Evolutionary conservation across 306 rosid species (phyloP).

Genomic region (Mucuna pruriens): DNA sequence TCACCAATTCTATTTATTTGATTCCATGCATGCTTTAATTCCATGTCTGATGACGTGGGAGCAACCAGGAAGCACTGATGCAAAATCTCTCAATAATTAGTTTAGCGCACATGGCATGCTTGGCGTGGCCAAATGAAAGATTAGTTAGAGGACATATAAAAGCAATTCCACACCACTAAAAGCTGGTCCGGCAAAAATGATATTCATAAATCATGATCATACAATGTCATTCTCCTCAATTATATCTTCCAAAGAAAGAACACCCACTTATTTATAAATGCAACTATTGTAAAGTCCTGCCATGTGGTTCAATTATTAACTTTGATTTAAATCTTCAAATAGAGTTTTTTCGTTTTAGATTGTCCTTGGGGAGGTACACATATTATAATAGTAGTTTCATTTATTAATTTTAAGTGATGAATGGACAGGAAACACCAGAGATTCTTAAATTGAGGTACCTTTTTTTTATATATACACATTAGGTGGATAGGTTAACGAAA

Average conservation of each 20-base stretch:
- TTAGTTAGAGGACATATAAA: not conserved
- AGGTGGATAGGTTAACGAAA: no score
- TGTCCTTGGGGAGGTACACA: not conserved
- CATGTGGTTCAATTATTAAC: conserved; percentile 29
- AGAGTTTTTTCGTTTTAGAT: not conserved
- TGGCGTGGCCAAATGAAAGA: not conserved
- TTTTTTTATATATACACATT: no score
- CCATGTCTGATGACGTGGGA: conserved; percentile 27
- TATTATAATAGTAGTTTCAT: no score
- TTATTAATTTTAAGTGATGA: not conserved
- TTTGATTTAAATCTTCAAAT: not conserved
- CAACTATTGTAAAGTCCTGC: not conserved
- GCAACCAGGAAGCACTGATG: conserved; percentile 14
- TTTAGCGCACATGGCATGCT: conserved; percentile 55
- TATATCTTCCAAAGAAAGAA: not conserved
- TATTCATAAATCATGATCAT: conserved; percentile 21
- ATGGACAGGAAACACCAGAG: not conserved
- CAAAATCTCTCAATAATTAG: conserved; percentile 35
- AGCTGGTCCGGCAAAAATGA: conserved; percentile 1
- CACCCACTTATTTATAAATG: not conserved
- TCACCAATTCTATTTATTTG: not conserved
- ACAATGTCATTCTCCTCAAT: not conserved
- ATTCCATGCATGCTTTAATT: conserved; percentile 24
- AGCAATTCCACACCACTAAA: conserved; percentile 5
- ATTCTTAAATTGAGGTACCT: not conserved